Base-by-base conservation (phyloP, 2,329 filamentous ascomycete species). In the Lasiodiplodia citricola region DNA sequence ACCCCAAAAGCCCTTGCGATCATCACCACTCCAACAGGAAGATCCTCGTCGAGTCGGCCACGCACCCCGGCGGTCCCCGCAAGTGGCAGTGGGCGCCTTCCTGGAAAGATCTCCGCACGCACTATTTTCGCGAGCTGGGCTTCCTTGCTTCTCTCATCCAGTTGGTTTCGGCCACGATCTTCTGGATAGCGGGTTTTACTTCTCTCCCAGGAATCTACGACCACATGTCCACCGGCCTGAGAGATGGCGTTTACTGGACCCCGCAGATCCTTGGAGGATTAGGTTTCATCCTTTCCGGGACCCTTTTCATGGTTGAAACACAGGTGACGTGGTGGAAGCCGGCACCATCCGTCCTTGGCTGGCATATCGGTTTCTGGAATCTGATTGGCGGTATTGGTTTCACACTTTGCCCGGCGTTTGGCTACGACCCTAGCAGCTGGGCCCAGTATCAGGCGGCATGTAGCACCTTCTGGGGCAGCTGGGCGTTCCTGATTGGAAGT, bases 341-440 rank as follows among this genome's bases (percentile, higher is more conserved):
- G 0, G 87, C 87, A 0, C 82, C 81, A 3, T 74, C 77, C 3
- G 80, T 87, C 0, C 81, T 92, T 1, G 89, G 89, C 3, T 91
- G 89, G 90, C 88, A 91, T 75, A 86, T 92, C 71, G 89, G 88
- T 0, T 76, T 86, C 10, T 91, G 88, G 88, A 91, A 91, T 72
- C 76, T 90, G 2, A 79, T 91, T 23, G 90, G 90, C 0, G 85
- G 86, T 1, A 73, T 91, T 28, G 89, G 89, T 0, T 91, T 91
- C 74, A 90, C 87, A 5, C 68, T 82, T 37, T 75, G 75, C 71
- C 75, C 78, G 6, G 74, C 73, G 1, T 79, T 80, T 70, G 78
- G 78, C 28, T 78, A 76, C 25, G 73, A 78, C 63, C 64, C 64
- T 6, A 68, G 54, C 6, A 75, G 72, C 50, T 78, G 77, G 77